These are phyloP conservation scores for Vitis rotundifolia DNA, from an alignment of 164 flowering plant genomes.

Conservation along the genomic window DNA sequence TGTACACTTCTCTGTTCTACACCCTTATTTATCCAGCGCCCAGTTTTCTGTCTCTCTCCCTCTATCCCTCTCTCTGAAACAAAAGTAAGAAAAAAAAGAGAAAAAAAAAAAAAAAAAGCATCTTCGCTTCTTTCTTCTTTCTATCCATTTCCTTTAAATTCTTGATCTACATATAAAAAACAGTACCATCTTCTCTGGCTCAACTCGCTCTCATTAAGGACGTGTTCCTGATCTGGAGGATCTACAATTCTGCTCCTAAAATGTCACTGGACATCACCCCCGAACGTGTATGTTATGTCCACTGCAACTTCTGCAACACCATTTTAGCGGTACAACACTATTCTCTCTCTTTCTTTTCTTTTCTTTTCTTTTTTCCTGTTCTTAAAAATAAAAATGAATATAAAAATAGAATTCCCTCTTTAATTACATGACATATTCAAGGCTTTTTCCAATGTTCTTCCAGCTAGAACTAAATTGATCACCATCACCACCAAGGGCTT, in stretches of 20 bases:
- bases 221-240: too few relatives aligned
- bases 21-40: neutral
- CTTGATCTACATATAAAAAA: neutral
- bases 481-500: neutral
- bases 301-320: slow-evolving; percentile 98
- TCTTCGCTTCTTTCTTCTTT: neutral
- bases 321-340: slow-evolving; percentile 76
- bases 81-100: too few relatives aligned
- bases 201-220: too few relatives aligned
- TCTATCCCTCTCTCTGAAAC: slow-evolving; percentile 9
- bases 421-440: too few relatives aligned
- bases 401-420: neutral
- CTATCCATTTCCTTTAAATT: neutral
- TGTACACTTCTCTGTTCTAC: slow-evolving; percentile 15
- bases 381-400: neutral
- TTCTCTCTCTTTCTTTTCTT: slow-evolving; percentile 1
- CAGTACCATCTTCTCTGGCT: too few relatives aligned
- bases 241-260: neutral
- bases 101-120: too few relatives aligned
- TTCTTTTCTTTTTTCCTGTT: neutral
- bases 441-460: too few relatives aligned
- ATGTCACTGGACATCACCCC: slow-evolving; percentile 66
- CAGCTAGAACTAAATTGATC: too few relatives aligned
- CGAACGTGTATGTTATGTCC: slow-evolving; percentile 86
- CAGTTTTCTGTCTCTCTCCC: slow-evolving; percentile 15